Percentiles rank a stretch among this genome's conserved stretches.
These are phyloP conservation scores for rapeseed (Brassica napus) DNA, from an alignment of 345 rosid genomes.

Conservation along the genomic window DNA sequence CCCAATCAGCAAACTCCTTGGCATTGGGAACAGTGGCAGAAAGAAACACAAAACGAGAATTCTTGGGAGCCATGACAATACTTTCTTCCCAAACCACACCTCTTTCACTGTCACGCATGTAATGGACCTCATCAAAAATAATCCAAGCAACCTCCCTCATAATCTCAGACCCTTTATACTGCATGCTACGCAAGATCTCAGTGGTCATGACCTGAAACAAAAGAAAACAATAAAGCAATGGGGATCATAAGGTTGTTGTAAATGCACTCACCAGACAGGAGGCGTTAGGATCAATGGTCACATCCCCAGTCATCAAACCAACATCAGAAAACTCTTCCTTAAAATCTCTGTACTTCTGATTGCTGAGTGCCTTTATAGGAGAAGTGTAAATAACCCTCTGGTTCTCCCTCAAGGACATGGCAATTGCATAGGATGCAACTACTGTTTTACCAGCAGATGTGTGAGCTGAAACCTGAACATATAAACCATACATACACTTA, in stretches of 20 bases:
- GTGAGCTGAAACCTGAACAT: constrained; percentile 88
- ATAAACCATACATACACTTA: not conserved
- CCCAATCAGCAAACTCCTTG: constrained; percentile 99
- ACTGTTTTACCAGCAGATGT: constrained; percentile 99
- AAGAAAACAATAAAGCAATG: no score
- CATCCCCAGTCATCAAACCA: constrained; percentile 99
- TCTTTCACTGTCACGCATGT: constrained; percentile 98
- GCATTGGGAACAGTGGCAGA: constrained; percentile 99
- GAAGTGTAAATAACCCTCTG: constrained; percentile 95
- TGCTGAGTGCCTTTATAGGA: constrained; percentile 95
- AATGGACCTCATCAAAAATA: constrained; percentile 97
- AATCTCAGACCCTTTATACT: constrained; percentile 90
- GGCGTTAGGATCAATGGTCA: constrained; percentile 93
- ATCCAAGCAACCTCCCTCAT: constrained; percentile 97
- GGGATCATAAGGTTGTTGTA: no score
- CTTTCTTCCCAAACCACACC: constrained; percentile 99
- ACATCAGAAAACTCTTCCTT: constrained; percentile 97
- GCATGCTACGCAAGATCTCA: constrained; percentile 99
- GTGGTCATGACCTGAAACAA: constrained; percentile 88
- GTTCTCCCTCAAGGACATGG: constrained; percentile 82
- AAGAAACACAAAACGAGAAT: constrained; percentile 87
- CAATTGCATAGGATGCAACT: constrained; percentile 90
- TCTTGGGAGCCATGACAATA: constrained; percentile 98
- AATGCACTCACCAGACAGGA: constrained; percentile 59
- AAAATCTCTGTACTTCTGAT: constrained; percentile 94